Evolutionary conservation across 106 monocot genomes (phyloP).

Genomic region (Dendrobium chrysotoxum): DNA sequence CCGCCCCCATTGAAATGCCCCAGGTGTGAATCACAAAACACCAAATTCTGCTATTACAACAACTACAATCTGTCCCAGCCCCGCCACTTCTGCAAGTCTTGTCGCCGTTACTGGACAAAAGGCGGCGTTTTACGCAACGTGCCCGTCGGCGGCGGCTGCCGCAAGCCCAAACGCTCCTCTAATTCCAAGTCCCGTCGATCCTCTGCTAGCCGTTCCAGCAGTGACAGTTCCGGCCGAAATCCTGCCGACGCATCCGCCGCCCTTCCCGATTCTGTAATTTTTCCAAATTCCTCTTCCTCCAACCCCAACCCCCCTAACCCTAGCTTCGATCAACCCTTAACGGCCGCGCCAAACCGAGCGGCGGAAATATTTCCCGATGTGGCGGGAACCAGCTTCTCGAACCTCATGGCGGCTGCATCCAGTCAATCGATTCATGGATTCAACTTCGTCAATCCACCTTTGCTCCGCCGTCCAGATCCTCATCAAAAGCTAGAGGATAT

Average conservation of each 20-base stretch:
- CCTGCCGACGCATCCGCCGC: not conserved
- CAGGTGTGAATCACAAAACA: conserved; percentile 50
- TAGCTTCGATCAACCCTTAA: not conserved
- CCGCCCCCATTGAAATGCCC: conserved; percentile 36
- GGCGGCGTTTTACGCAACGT: conserved; percentile 88
- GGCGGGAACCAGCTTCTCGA: conserved; percentile 1
- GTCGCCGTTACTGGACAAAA: conserved; percentile 89
- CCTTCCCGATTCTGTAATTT: not conserved
- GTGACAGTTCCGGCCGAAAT: conserved; percentile 1
- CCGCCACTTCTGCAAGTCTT: conserved; percentile 67
- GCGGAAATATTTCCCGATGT: conserved; percentile 4
- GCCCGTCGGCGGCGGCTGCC: conserved; percentile 79
- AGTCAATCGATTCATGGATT: conserved; percentile 1
- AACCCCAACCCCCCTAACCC: not conserved
- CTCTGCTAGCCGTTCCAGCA: conserved; percentile 6
- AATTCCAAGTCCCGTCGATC: conserved; percentile 5
- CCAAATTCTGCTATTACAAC: conserved; percentile 90
- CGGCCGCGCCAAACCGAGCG: not conserved
- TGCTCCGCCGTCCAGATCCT: conserved; percentile 3
- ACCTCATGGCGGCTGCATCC: not conserved
- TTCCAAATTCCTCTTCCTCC: not conserved
- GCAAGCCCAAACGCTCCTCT: conserved; percentile 40
- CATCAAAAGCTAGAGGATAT: conserved; percentile 6
- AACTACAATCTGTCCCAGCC: conserved; percentile 76
- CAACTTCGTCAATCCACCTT: conserved; percentile 7